These are phyloP conservation scores for Neolecta irregularis DNA, from an alignment of 1,139 yeast genomes.

Conservation along the genomic window DNA sequence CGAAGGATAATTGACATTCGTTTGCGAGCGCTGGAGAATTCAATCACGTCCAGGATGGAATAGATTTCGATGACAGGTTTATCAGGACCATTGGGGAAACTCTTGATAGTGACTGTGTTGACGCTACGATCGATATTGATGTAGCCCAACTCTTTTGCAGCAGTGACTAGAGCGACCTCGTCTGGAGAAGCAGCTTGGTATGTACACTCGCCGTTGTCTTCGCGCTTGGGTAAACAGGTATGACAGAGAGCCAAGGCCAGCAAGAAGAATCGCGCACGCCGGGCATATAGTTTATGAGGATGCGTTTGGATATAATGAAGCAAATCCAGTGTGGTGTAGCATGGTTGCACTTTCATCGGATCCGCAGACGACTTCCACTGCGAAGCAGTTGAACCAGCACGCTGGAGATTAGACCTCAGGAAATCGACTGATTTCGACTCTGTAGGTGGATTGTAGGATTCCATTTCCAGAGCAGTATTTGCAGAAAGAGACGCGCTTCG, in stretches of 20 bases:
- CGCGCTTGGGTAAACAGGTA: slow-evolving; percentile 54
- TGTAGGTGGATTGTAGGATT: slow-evolving; percentile 3
- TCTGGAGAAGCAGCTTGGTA: slow-evolving; percentile 95
- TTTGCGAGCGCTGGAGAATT: slow-evolving; percentile 75
- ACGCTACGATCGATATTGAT: slow-evolving; percentile 57
- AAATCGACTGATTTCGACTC: too few species aligned
- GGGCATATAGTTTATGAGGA: slow-evolving; percentile 57
- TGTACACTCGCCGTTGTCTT: slow-evolving; percentile 38
- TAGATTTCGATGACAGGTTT: slow-evolving; percentile 53
- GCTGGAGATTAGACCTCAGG: too few species aligned
- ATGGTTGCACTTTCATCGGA: neutral
- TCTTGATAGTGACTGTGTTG: slow-evolving; percentile 45
- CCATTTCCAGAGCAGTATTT: neutral
- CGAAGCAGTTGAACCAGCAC: too few species aligned
- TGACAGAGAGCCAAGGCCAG: slow-evolving; percentile 77
- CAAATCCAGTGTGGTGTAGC: slow-evolving; percentile 43
- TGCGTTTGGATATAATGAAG: slow-evolving; percentile 52
- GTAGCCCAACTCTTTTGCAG: slow-evolving; percentile 88
- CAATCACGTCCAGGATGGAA: slow-evolving; percentile 62
- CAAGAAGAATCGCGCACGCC: slow-evolving; percentile 61
- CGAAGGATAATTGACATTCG: slow-evolving; percentile 81
- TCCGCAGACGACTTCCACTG: neutral
- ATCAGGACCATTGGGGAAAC: slow-evolving; percentile 68
- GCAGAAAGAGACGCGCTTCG: neutral
- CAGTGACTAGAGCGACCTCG: slow-evolving; percentile 81